These are phyloP conservation scores for Saturnispora serradocipensis DNA, from an alignment of 805 yeast species.

Conservation along the genomic window DNA sequence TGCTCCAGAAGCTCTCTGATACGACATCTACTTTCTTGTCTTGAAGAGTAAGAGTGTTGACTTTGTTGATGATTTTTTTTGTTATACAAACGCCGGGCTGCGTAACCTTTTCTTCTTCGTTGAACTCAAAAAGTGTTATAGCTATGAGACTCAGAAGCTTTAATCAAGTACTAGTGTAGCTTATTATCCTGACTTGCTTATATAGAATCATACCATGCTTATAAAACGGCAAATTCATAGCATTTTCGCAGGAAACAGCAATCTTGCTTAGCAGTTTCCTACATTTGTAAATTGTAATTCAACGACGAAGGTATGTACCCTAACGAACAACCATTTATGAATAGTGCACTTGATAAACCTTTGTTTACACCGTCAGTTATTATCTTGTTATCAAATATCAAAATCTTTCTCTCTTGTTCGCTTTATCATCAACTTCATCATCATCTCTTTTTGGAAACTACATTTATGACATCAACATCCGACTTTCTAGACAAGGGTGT, in stretches of 20 bases:
- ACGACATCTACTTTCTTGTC: slow-evolving; percentile 17
- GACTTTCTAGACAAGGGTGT: slow-evolving; percentile 90
- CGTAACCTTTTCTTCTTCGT: not conserved
- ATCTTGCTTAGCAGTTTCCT: not conserved
- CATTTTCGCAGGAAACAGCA: not conserved
- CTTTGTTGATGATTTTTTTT: not conserved
- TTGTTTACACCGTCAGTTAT: not conserved
- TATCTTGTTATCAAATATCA: not conserved
- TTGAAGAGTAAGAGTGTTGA: not conserved
- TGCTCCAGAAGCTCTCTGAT: slow-evolving; percentile 21
- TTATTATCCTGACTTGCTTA: no score
- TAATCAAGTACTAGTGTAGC: not conserved
- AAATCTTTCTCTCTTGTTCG: not conserved
- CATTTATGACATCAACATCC: slow-evolving; percentile 31
- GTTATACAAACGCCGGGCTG: not conserved
- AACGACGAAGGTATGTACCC: not conserved
- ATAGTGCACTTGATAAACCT: no score
- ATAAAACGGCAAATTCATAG: no score
- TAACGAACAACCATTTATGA: no score
- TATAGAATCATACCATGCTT: no score
- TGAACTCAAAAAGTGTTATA: not conserved
- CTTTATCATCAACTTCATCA: not conserved
- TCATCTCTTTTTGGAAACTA: not conserved
- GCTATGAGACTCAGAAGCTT: not conserved
- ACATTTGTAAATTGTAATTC: no score